Base-by-base conservation (phyloP, 2,329 filamentous ascomycete species). In the Pestalotiopsis sp. region DNA sequence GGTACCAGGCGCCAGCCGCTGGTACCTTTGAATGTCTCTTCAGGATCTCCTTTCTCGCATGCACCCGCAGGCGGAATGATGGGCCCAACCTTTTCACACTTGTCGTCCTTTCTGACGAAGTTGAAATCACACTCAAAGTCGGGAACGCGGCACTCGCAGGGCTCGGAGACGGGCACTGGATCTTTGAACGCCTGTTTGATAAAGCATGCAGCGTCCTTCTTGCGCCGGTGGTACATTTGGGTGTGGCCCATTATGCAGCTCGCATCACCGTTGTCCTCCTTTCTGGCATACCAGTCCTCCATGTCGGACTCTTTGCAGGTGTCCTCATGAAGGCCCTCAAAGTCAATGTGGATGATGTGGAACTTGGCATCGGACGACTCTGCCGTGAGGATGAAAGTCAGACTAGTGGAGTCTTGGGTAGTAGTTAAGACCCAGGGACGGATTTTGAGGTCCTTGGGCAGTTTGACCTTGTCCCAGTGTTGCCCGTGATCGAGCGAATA, bases 71-170 rank as follows among this genome's bases (percentile, higher is more conserved):
- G 94, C 2, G 90, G 83, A 2, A 84, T 78, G 58, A 97, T 79
- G 3, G 87, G 83, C 0, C 88, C 90, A 31, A 85, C 87, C 7
- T 88, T 86, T 27, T 90, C 84, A 77, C 96, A 98, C 70, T 91
- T 86, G 64, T 87, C 88, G 65, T 88, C 86, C 70, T 95, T 85
- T 73, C 88, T 88, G 69, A 90, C 83, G 78, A 97, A 98, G 79
- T 97, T 97, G 85, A 93, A 97, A 77, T 98, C 95, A 79, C 96
- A 99, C 81, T 99, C 96, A 78, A 97, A 99, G 79, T 99, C 97
- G 41, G 86, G 84, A 68, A 92, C 89, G 0, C 91, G 90, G 80
- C 96, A 99, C 55, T 93, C 89, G 83, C 96, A 99, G 61, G 89
- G 81, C 74, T 93, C 89, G 36, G 88, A 91, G 70, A 91, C 84